Evolutionary conservation across 306 rosid genomes (phyloP).

Genomic region (Mucuna pruriens): DNA sequence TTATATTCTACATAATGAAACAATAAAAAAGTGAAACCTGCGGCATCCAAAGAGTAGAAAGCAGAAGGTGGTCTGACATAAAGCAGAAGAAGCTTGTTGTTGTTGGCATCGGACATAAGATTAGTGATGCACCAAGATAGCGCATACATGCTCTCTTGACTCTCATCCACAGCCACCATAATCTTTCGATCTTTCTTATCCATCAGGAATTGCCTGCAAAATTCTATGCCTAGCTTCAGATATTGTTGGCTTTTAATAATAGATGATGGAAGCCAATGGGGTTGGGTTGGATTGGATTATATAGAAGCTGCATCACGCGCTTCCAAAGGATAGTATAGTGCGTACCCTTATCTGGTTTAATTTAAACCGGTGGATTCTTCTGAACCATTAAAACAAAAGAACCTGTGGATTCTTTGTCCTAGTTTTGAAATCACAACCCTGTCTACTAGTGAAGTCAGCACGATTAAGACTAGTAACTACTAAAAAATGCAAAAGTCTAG

Average conservation of each 20-base stretch:
- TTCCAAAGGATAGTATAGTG: not conserved
- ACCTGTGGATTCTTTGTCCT: not conserved
- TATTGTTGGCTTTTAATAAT: not conserved
- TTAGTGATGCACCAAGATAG: constrained; percentile 77
- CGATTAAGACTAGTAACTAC: not conserved
- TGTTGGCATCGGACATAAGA: constrained; percentile 50
- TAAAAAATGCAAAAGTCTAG: too few species aligned
- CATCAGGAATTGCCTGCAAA: constrained; percentile 12
- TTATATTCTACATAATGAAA: too few species aligned
- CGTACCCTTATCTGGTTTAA: not conserved
- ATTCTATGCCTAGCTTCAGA: not conserved
- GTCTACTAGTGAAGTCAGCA: not conserved
- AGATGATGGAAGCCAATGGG: constrained; percentile 8
- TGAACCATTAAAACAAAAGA: not conserved
- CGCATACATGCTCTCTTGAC: constrained; percentile 85
- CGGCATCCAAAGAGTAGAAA: constrained; percentile 62
- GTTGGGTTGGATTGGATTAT: constrained; percentile 32
- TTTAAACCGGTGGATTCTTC: not conserved
- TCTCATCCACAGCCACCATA: constrained; percentile 86
- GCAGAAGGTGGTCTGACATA: constrained; percentile 78
- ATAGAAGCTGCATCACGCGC: not conserved
- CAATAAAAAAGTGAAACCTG: constrained; percentile 56
- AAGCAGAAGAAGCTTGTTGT: constrained; percentile 62
- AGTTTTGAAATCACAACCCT: not conserved
- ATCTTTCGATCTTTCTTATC: constrained; percentile 51